phyloP scores from a whole-genome alignment of 148 eudicot genomes.

The Rhododendron henanense region DNA sequence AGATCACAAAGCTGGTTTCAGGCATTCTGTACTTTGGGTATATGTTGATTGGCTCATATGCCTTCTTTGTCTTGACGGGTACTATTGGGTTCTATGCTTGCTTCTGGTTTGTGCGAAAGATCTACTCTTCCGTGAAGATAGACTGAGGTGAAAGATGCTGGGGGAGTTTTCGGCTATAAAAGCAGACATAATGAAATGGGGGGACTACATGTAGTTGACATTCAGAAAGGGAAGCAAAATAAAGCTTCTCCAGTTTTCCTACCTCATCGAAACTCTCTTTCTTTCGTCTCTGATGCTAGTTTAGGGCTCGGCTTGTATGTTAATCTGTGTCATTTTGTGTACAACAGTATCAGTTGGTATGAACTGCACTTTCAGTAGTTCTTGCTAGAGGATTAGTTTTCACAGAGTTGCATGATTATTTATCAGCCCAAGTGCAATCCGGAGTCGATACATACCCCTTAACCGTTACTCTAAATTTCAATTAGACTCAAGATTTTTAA shows the following conservation, averaged over 20 bases:
- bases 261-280: neutral
- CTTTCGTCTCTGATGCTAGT: neutral
- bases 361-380: neutral
- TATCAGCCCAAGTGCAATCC: neutral
- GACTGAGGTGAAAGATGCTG: slow-evolving; percentile 14
- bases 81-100: slow-evolving; percentile 43
- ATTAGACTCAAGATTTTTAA: too few relatives aligned
- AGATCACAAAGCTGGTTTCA: slow-evolving; percentile 41
- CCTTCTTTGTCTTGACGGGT: slow-evolving; percentile 41
- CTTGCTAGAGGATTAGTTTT: neutral
- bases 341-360: neutral
- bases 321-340: neutral
- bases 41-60: slow-evolving; percentile 33
- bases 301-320: slow-evolving; percentile 10
- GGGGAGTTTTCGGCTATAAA: neutral
- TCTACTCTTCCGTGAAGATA: slow-evolving; percentile 40
- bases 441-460: neutral
- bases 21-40: slow-evolving; percentile 41
- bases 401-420: neutral
- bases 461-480: too few relatives aligned
- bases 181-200: neutral
- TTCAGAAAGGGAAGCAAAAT: neutral
- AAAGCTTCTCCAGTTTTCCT: neutral
- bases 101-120: slow-evolving; percentile 41
- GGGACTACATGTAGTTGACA: neutral